These are phyloP conservation scores for Triticum urartu DNA, from an alignment of 176 grass and related monocot species.

Conservation along the genomic window DNA sequence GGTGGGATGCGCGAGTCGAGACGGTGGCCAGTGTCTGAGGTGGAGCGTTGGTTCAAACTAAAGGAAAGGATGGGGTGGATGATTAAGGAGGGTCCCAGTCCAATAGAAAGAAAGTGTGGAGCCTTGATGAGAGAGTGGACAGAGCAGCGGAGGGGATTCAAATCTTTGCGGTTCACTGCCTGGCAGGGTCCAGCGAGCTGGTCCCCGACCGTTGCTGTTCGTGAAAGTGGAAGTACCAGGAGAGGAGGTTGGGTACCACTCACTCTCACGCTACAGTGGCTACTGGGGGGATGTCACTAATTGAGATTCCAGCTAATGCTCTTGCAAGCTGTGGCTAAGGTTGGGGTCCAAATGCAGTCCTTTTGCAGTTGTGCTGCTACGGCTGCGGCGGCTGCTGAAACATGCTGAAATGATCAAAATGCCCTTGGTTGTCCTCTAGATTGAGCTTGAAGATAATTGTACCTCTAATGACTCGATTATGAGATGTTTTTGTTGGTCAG, in stretches of 20 bases:
- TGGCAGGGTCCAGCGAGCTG: neutral
- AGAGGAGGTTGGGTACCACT: neutral
- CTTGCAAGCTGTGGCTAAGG: too few species aligned
- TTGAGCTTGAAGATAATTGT: too few species aligned
- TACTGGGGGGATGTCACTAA: neutral
- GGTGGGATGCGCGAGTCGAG: slow-evolving; percentile 9
- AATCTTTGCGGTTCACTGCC: slow-evolving; percentile 5
- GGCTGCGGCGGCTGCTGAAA: too few species aligned
- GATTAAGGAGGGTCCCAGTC: slow-evolving; percentile 9
- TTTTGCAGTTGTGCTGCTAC: too few species aligned
- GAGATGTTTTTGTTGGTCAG: too few species aligned
- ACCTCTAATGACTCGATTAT: too few species aligned
- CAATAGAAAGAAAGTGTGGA: neutral
- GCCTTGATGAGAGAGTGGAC: too few species aligned
- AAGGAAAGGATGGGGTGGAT: neutral
- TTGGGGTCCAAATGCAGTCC: too few species aligned
- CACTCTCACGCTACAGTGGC: neutral
- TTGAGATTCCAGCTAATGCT: neutral
- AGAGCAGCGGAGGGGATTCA: slow-evolving; percentile 28
- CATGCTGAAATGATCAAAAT: too few species aligned
- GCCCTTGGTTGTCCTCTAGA: too few species aligned
- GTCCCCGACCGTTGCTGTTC: slow-evolving; percentile 29
- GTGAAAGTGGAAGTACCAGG: neutral
- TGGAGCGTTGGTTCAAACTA: slow-evolving; percentile 32
- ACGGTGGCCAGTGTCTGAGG: neutral